Conservation (phyloP, 495 filamentous ascomycete species). For the Penicillium salamii region DNA sequence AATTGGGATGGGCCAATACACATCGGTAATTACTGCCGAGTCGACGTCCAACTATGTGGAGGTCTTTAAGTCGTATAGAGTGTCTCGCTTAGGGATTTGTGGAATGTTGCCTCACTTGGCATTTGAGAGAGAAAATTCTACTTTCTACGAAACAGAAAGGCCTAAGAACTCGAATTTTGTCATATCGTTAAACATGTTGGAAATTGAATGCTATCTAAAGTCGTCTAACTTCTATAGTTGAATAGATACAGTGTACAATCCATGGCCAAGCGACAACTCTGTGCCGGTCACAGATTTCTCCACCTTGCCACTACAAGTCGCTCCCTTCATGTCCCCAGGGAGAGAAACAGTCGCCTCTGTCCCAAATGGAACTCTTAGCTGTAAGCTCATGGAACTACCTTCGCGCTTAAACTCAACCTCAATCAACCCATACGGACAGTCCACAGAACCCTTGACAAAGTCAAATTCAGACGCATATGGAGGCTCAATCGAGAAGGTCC, state of each 20-base stretch:
- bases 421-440: constrained; percentile 28
- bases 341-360: constrained; percentile 6
- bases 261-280: neutral
- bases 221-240: neutral
- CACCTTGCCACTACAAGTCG: neutral
- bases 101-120: no score
- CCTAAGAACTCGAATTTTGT: no score
- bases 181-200: no score
- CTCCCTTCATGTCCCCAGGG: neutral
- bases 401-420: constrained; percentile 17
- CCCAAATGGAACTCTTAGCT: constrained; percentile 15
- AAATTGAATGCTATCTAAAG: neutral
- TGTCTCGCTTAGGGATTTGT: no score
- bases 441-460: constrained; percentile 22
- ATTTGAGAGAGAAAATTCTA: no score
- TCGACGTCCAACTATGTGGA: neutral
- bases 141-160: no score
- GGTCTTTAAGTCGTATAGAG: neutral
- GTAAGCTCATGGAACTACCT: neutral
- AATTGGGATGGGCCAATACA: neutral
- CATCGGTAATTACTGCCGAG: neutral
- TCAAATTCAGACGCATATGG: constrained; percentile 22
- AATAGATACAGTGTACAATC: neutral
- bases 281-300: neutral
- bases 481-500: constrained; percentile 19